These are phyloP conservation scores for Trichomonas vaginalis DNA, from an alignment of 208 protist species.

Conservation along the genomic window DNA sequence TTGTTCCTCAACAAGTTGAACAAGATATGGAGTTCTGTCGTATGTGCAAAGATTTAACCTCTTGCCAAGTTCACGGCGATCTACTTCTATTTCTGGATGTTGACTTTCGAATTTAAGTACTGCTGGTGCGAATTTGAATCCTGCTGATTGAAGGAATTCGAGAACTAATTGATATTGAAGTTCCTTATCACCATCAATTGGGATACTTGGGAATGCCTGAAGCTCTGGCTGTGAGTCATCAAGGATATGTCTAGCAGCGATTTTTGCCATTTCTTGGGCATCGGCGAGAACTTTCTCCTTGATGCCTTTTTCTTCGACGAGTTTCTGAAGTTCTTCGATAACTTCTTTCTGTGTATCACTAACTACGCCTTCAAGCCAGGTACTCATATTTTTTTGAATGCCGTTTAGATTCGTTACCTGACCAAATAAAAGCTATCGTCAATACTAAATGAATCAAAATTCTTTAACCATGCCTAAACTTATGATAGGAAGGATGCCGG, in stretches of 20 bases:
- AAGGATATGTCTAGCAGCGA: background rate
- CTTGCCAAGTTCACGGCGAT: background rate
- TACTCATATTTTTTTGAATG: background rate
- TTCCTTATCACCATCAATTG: background rate
- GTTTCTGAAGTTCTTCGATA: background rate
- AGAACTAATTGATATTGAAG: background rate
- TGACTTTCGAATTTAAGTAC: background rate
- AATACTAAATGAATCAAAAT: too few species aligned
- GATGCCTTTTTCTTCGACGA: constrained; percentile 9
- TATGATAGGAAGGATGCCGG: too few species aligned
- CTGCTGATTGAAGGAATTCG: constrained; percentile 14
- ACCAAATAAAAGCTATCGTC: too few species aligned
- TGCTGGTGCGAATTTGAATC: constrained; percentile 17
- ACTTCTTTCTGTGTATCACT: constrained; percentile 10
- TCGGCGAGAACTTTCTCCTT: constrained; percentile 7
- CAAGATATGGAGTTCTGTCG: constrained; percentile 7
- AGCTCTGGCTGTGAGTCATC: constrained; percentile 14
- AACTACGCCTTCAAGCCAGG: background rate
- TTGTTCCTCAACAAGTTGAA: constrained; percentile 14
- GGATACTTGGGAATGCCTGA: constrained; percentile 8
- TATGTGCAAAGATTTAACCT: constrained; percentile 5
- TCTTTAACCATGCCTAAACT: too few species aligned
- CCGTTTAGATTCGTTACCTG: too few species aligned
- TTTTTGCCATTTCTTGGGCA: constrained; percentile 12
- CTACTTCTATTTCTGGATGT: background rate